These are phyloP conservation scores for Tylopilus orsonianus DNA, from an alignment of 1,284 basidiomycete species.

Conservation along the genomic window DNA sequence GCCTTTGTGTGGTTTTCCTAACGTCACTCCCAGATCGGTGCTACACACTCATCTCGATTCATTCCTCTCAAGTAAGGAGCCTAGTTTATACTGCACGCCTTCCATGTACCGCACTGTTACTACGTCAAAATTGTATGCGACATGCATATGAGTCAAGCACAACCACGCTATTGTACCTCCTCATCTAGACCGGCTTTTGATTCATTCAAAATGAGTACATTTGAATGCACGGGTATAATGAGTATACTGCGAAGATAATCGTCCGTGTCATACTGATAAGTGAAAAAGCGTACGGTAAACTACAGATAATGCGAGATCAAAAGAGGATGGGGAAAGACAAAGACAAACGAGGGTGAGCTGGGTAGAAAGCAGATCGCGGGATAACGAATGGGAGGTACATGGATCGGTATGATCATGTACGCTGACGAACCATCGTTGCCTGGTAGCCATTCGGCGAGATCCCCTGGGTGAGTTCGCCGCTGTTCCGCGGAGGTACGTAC, in stretches of 20 bases:
- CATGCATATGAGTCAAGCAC: conserved; percentile 19
- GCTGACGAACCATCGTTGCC: conserved; percentile 50
- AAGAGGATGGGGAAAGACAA: conserved; percentile 20
- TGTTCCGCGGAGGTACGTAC: conserved; percentile 49
- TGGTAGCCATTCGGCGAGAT: conserved; percentile 49
- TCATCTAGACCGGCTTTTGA: conserved; percentile 14
- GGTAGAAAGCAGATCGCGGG: conserved; percentile 27
- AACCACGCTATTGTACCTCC: neutral
- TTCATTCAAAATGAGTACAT: conserved; percentile 44
- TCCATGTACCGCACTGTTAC: conserved; percentile 20
- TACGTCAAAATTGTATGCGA: conserved; percentile 31
- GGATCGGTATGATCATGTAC: conserved; percentile 36
- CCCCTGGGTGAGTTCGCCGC: conserved; percentile 44
- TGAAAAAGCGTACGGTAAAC: conserved; percentile 39
- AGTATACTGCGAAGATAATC: conserved; percentile 46
- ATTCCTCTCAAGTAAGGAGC: conserved; percentile 57
- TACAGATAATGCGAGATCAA: conserved; percentile 42
- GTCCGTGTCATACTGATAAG: conserved; percentile 45
- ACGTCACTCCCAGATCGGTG: conserved; percentile 71
- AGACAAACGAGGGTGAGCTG: conserved; percentile 28
- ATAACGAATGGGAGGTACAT: conserved; percentile 18
- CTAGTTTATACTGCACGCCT: conserved; percentile 6
- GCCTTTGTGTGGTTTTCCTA: conserved; percentile 1
- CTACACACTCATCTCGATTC: conserved; percentile 72
- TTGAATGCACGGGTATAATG: conserved; percentile 45